phyloP scores from a whole-genome alignment of 2,329 filamentous ascomycete species.

The Penicillium psychrosexuale region DNA sequence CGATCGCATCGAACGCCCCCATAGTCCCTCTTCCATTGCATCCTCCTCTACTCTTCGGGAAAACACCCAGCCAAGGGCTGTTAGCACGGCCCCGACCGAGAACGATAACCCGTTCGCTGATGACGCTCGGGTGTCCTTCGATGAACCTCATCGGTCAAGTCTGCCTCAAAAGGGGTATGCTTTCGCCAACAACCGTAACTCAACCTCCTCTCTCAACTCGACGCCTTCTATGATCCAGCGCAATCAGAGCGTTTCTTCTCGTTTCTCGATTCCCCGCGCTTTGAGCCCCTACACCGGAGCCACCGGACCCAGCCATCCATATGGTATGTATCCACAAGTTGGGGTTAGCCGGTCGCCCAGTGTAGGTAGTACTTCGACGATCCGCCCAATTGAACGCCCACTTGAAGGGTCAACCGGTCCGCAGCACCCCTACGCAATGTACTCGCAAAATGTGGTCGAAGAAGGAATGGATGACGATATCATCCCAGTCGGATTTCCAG shows the following conservation, averaged over 20 bases:
- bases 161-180: constrained; percentile 35
- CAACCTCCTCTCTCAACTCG: constrained; percentile 31
- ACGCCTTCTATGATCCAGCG: constrained; percentile 36
- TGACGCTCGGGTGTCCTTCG: constrained; percentile 33
- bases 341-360: constrained; percentile 57
- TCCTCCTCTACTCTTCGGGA: constrained; percentile 35
- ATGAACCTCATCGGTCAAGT: constrained; percentile 35
- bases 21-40: constrained; percentile 32
- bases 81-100: constrained; percentile 23
- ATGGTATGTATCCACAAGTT: constrained; percentile 79
- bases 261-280: constrained; percentile 46
- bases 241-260: constrained; percentile 46
- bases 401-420: constrained; percentile 64
- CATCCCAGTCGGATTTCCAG: constrained; percentile 72
- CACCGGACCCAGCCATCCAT: constrained; percentile 75
- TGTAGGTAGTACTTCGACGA: constrained; percentile 68
- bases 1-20: constrained; percentile 31
- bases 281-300: constrained; percentile 68
- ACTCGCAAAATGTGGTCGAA: constrained; percentile 73
- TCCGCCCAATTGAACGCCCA: constrained; percentile 56
- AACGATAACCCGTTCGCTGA: constrained; percentile 37
- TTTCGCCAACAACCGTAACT: constrained; percentile 31
- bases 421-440: constrained; percentile 82
- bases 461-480: constrained; percentile 48
- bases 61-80: constrained; percentile 25